These are phyloP conservation scores for Zymoseptoria pseudotritici DNA, from an alignment of 2,329 filamentous ascomycete genomes.

Conservation along the genomic window DNA sequence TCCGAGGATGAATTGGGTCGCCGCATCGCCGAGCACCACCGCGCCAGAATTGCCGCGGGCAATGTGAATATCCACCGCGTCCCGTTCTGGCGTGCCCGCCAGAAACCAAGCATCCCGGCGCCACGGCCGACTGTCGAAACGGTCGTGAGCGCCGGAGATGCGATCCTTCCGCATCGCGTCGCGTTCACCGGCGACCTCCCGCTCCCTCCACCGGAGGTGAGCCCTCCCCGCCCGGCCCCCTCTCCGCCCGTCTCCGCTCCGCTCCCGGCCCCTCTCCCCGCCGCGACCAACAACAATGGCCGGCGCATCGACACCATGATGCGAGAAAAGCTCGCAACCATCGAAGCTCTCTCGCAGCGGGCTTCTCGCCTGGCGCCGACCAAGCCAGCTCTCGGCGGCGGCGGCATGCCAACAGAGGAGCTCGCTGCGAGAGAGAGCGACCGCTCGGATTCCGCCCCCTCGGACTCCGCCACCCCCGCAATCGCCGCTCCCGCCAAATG, in stretches of 20 bases:
- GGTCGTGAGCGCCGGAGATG: neutral
- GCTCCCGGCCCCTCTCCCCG: neutral
- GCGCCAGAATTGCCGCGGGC: constrained; percentile 17
- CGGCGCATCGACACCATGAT: neutral
- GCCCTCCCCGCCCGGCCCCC: neutral
- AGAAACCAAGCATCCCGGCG: neutral
- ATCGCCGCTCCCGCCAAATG: constrained; percentile 7
- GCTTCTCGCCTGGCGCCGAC: neutral
- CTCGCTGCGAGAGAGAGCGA: neutral
- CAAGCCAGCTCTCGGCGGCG: neutral
- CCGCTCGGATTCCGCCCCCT: neutral
- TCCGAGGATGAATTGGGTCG: constrained; percentile 38
- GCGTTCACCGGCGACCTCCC: neutral
- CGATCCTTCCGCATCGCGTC: neutral
- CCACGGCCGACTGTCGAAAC: neutral
- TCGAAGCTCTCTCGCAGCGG: neutral
- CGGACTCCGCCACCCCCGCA: neutral
- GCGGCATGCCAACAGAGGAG: neutral
- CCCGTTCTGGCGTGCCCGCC: neutral
- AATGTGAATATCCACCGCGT: neutral
- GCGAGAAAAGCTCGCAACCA: neutral
- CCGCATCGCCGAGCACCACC: constrained; percentile 37
- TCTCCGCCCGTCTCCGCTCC: neutral
- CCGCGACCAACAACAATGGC: neutral
- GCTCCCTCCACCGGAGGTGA: neutral